A percentile compares a stretch with the other conserved stretches of the same genome.
phyloP scores from a whole-genome alignment of 768 basidiomycete species.

The Rubroboletus satanas region DNA sequence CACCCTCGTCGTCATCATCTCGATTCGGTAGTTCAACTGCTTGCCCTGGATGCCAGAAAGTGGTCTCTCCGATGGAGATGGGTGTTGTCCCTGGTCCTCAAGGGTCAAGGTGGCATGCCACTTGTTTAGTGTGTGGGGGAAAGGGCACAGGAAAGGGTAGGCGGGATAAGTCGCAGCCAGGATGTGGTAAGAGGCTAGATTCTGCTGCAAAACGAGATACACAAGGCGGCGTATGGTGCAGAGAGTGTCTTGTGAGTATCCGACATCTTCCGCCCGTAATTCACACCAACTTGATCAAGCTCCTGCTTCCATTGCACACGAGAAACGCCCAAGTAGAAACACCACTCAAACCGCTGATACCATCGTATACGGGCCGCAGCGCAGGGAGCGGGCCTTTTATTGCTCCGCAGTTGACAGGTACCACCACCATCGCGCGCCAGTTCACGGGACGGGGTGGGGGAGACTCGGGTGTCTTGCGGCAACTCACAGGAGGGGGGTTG shows the following conservation, averaged over 20 bases:
- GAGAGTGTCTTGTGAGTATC: constrained; percentile 70
- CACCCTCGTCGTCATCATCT: constrained; percentile 19
- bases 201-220: constrained; percentile 74
- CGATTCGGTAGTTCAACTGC: constrained; percentile 39
- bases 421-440: constrained; percentile 70
- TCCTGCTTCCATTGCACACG: constrained; percentile 49
- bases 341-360: constrained; percentile 46
- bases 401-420: constrained; percentile 59
- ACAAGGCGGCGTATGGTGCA: constrained; percentile 75
- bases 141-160: constrained; percentile 43
- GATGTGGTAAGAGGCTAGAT: constrained; percentile 80
- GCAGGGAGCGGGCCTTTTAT: constrained; percentile 31
- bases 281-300: constrained; percentile 35
- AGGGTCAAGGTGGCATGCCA: constrained; percentile 74
- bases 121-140: constrained; percentile 79
- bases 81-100: constrained; percentile 85
- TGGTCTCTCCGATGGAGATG: constrained; percentile 79
- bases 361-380: constrained; percentile 42
- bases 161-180: constrained; percentile 57
- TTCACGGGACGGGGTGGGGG: constrained; percentile 59
- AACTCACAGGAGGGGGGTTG: constrained; percentile 64
- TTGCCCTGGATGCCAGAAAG: constrained; percentile 72
- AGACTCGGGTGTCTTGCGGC: constrained; percentile 39
- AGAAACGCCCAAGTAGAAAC: constrained; percentile 50
- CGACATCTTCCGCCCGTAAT: background rate